These are phyloP conservation scores for Saccharum spontaneum DNA, from an alignment of 176 grass and related monocot genomes.

Conservation along the genomic window DNA sequence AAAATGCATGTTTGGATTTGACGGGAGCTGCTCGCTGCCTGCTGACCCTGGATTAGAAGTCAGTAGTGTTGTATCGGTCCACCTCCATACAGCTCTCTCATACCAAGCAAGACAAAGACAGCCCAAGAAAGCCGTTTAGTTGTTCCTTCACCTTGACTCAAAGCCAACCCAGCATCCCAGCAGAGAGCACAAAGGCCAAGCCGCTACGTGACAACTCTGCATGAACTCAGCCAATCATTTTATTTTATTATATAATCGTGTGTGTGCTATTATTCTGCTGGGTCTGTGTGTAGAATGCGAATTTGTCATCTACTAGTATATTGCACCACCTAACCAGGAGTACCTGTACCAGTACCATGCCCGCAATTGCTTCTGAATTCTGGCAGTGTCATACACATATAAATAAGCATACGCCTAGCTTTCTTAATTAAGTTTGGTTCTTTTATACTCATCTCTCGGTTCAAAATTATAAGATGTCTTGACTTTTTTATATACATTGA, in stretches of 20 bases:
- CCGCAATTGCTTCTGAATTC: constrained; percentile 18
- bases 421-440: not conserved
- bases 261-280: not conserved
- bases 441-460: not conserved
- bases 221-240: constrained; percentile 47
- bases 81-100: not conserved
- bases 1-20: constrained; percentile 34
- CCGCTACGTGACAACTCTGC: constrained; percentile 33
- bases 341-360: not conserved
- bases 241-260: constrained; percentile 27
- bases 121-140: constrained; percentile 8
- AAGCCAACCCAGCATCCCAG: not conserved
- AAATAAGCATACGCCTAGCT: not conserved
- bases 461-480: too few relatives aligned
- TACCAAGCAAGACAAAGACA: constrained; percentile 10
- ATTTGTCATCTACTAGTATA: constrained; percentile 30
- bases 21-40: constrained; percentile 21
- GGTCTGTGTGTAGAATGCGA: not conserved
- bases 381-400: not conserved
- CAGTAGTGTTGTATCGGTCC: not conserved
- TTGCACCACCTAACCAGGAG: not conserved
- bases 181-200: constrained; percentile 10
- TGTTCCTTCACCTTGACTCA: constrained; percentile 37
- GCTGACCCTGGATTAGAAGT: not conserved
- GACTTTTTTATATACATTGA: too few relatives aligned